Evolutionary conservation across 306 rosid species (phyloP), one percentile per base, ranked within the genome.

Genomic region (Vigna reflexopilosa): DNA sequence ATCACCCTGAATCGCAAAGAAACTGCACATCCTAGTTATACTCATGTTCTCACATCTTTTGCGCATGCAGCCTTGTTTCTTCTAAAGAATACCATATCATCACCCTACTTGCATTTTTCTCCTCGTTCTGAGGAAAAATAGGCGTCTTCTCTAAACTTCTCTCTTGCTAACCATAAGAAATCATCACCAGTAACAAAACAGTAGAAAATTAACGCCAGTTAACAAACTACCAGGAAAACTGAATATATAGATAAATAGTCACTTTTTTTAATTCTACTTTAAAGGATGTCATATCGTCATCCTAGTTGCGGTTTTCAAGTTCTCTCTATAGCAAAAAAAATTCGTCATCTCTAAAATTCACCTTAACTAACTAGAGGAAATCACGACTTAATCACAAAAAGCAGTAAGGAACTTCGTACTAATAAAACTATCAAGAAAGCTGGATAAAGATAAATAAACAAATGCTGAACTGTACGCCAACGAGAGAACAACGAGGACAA

Each of bases 281-380:
- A 52, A 7, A 72, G 52, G 54, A 45, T 52, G 17, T 40, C 63
- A n/a, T 66, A 73, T 48, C 44, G 30, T 30, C 32, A 57, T 55
- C 32, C 26, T 20, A 7, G 17, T 24, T 26, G 5, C 48, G 48
- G 16, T 56, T 48, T 26, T 7, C 51, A 47, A 22, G 42, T 48
- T 48, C 56, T n/a, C 56, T 24, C 14, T 12, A 3, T 12, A 45
- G 15, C 38, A 9, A 44, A 44, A 44, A 44, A 11, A 12, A 0
- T 0, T 2, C 16, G 24, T 11, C 59, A 48, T 36, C 48, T 12
- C 64, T 36, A 58, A 66, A 66, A 32, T 55, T 57, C 67, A 40
- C 38, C 34, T 19, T 7, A 55, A 16, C 5, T 19, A 61, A 63
- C 62, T 14, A 2, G 0, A 58, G 40, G 8, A 44, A 42, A n/a